Evolutionary conservation across 169 alveolate species (phyloP), one percentile per base, ranked within the genome.

Genomic region (Cryptosporidium parvum): DNA sequence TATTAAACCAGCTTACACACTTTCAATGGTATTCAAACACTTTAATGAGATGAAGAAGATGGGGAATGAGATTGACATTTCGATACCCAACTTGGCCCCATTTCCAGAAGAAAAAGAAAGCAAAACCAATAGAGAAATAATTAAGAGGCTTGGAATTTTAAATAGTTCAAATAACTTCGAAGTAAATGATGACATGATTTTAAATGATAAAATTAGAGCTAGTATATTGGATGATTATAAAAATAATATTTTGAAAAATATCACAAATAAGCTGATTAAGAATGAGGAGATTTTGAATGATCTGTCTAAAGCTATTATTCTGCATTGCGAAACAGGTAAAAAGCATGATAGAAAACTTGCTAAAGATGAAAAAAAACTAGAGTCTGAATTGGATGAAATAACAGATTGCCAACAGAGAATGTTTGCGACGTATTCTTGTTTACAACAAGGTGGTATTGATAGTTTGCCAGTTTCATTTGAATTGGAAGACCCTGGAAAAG

Each of bases 401-500:
- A 80, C 89, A 26, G 89, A 80, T 80, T 80, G 75, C 37, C 89
- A 80, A 65, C 89, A 80, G 48, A 80, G 75, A 65, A 80, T 80
- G 89, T 80, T 80, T 39, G 89, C 89, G n/a, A 80, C 89, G 0
- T 80, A 80, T 80, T 80, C 89, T 35, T 80, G 89, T 33, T 44
- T 80, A 14, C 89, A 80, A 42, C 89, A 80, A 42, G 89, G 89
- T 62, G 89, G 89, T 48, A 80, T 80, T 37, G 89, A 80, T 44
- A 80, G 89, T 29, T 62, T 80, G 8, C 89, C 89, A n/a, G 89
- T 80, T 16, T 80, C 89, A 62, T 80, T 80, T 61, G 89, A 80
- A 62, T 29, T 80, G 33, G 89, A 80, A 31, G 89, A 80, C n/a
- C 89, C 89, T 23, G 89, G 65, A 18, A 59, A 80, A 65, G 51